phyloP scores from a whole-genome alignment of 352 stramenopile species.

The Pythium monospermum region DNA sequence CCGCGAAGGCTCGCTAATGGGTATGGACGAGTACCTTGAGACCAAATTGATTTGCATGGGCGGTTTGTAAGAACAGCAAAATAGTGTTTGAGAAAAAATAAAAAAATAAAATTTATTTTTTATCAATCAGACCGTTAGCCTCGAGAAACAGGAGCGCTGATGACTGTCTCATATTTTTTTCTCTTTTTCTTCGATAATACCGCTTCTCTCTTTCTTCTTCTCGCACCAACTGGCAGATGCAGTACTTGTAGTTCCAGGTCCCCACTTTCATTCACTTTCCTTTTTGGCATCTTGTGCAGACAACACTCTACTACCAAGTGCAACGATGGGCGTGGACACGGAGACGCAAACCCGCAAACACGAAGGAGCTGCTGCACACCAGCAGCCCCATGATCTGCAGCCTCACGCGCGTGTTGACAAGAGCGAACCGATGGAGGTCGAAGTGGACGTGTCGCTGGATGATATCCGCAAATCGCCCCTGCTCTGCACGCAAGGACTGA shows the following conservation, averaged over 20 bases:
- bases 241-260: too few relatives aligned
- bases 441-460: not conserved
- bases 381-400: slow-evolving; percentile 1
- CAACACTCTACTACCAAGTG: too few relatives aligned
- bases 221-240: too few relatives aligned
- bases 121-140: too few relatives aligned
- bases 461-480: slow-evolving; percentile 51
- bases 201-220: too few relatives aligned
- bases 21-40: slow-evolving; percentile 95
- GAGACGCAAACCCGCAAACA: not conserved
- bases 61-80: slow-evolving; percentile 56
- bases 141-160: too few relatives aligned
- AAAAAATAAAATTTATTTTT: too few relatives aligned
- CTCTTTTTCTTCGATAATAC: too few relatives aligned
- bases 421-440: not conserved
- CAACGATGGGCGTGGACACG: slow-evolving; percentile 6
- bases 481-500: slow-evolving; percentile 62
- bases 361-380: not conserved
- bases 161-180: too few relatives aligned
- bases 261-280: too few relatives aligned
- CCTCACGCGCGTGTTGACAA: not conserved
- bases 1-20: slow-evolving; percentile 85
- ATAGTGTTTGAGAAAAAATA: too few relatives aligned
- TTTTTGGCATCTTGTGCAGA: too few relatives aligned
- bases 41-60: slow-evolving; percentile 94